Conservation (phyloP, 441 rosid genomes). For the Bruguiera hainesii region DNA sequence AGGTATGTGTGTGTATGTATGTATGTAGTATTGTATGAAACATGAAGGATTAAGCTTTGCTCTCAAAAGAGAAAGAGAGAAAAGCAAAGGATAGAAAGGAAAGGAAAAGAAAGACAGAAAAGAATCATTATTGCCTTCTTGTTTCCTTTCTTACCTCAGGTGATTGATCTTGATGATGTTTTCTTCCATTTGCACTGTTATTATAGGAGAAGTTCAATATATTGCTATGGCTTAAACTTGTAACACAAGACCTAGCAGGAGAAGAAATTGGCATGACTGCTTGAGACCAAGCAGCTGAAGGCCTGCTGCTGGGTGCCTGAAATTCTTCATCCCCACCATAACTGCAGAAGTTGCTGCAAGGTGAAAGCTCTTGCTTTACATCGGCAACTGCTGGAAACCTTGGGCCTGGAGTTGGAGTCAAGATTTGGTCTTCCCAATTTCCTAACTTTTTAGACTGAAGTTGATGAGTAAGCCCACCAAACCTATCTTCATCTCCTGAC, state of each 20-base stretch:
- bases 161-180: slow-evolving; percentile 62
- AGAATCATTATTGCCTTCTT: not conserved
- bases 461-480: slow-evolving; percentile 19
- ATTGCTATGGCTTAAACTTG: slow-evolving; percentile 48
- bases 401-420: slow-evolving; percentile 28
- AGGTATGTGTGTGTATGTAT: no score
- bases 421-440: slow-evolving; percentile 48
- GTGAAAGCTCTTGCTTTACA: slow-evolving; percentile 60
- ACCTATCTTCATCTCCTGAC: slow-evolving; percentile 49
- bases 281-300: slow-evolving; percentile 38
- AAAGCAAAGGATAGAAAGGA: no score
- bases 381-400: slow-evolving; percentile 36
- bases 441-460: slow-evolving; percentile 41
- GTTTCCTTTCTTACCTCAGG: slow-evolving; percentile 48
- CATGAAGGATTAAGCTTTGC: no score
- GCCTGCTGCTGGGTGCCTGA: slow-evolving; percentile 17
- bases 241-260: slow-evolving; percentile 64
- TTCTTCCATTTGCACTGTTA: slow-evolving; percentile 43
- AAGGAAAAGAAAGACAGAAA: not conserved
- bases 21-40: no score
- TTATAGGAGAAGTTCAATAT: slow-evolving; percentile 66
- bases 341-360: slow-evolving; percentile 41
- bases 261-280: slow-evolving; percentile 45
- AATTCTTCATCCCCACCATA: slow-evolving; percentile 35
- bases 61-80: no score